These are phyloP conservation scores for Protomyces pachydermus DNA, from an alignment of 1,139 yeast species.

Conservation along the genomic window DNA sequence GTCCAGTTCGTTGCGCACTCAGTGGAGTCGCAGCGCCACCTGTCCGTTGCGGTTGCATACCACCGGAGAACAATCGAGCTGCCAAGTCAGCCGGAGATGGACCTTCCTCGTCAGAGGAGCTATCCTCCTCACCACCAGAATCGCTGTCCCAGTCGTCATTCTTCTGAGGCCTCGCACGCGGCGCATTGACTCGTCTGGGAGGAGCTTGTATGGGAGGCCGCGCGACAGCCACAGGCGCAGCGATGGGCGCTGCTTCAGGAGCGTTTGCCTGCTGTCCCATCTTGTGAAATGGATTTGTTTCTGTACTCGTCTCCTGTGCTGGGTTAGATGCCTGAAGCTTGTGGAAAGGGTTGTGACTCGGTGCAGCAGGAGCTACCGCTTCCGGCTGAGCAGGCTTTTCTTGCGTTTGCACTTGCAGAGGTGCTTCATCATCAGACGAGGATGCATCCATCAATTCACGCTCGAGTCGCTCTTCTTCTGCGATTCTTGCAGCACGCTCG, in stretches of 20 bases:
- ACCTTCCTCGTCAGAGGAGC: conserved; percentile 23
- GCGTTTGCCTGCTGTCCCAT: not conserved
- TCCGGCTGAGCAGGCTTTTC: not conserved
- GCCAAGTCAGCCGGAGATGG: conserved; percentile 26
- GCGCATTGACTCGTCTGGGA: conserved; percentile 4
- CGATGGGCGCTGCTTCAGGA: conserved; percentile 32
- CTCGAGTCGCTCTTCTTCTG: conserved; percentile 40
- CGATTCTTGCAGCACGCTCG: conserved; percentile 57
- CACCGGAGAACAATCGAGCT: conserved; percentile 19
- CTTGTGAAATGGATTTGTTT: conserved; percentile 26
- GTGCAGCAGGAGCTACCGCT: conserved; percentile 16
- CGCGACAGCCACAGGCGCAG: conserved; percentile 26
- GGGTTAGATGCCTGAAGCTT: not conserved
- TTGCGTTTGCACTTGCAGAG: not conserved
- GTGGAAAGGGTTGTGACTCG: not conserved
- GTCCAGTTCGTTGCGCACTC: conserved; percentile 14
- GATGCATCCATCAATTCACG: conserved; percentile 45
- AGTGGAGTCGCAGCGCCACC: conserved; percentile 20
- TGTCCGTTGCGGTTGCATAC: conserved; percentile 18
- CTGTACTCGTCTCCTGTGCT: not conserved
- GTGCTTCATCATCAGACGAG: conserved; percentile 31
- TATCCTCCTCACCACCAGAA: conserved; percentile 6
- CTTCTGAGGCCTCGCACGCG: conserved; percentile 4
- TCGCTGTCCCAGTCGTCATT: conserved; percentile 21
- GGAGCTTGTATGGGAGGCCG: conserved; percentile 7